Base-by-base conservation (phyloP, 176 grass and related monocot genomes). In the Chloris gayana region DNA sequence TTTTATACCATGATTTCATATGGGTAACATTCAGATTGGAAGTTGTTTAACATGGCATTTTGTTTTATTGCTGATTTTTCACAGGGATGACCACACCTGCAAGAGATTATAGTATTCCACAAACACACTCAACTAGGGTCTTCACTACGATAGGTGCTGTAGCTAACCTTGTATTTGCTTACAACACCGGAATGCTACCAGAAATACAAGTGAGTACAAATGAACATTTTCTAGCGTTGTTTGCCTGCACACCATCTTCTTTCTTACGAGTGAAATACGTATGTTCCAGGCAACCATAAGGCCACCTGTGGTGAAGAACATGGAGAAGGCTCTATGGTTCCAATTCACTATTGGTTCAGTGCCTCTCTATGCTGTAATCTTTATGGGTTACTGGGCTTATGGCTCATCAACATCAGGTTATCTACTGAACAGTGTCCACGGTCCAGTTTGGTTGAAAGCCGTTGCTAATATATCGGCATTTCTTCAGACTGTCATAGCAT, bases 101-200 rank as follows among this genome's bases (percentile, higher is more conserved):
- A 54, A 91, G 86, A 80, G 95, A 94, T 87, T 98, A 98, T 22
- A 89, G 37, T 85, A 94, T 94, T 76, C 92, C 89, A 60, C 84
- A 64, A 77, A 81, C 85, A 60, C 81, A 84, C 50, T 78, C 71
- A 32, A 75, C 25, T 56, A 94, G 72, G 39, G 72, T 91, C 70
- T 98, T 93, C 82, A 93, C 69, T 83, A 94, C 85, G 1, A 98
- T 98, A 72, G 95, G 95, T 83, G 83, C 90, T 72, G 67, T 82
- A 44, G 91, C 95, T 37, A 85, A 84, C 84, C 91, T 94, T 74
- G 95, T 98, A 68, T 94, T 98, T 85, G 90, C 90, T 67, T 94
- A 98, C 83, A 98, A 98, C 78, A 94, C 95, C 6, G 92, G 95
- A 72, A 98, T 94, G 95, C 78, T 98, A 15, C 95, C 95, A 75